Evolutionary conservation across 2,329 filamentous ascomycete species (phyloP).

Genomic region (Fusarium succisae): DNA sequence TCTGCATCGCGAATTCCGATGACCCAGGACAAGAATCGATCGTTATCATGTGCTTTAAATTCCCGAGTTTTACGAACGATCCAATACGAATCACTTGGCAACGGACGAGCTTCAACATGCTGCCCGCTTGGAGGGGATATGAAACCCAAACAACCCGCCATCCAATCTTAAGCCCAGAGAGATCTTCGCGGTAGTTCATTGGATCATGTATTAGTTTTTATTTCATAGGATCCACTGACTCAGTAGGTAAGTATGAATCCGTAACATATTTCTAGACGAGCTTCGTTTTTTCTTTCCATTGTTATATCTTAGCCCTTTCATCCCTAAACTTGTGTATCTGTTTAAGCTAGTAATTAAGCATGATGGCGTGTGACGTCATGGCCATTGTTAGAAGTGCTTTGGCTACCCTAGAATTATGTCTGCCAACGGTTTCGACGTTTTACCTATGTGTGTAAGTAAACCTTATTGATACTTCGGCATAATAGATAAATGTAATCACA

Average conservation of each 20-base stretch:
- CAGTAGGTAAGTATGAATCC: background rate
- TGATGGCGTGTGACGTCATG: conserved; percentile 16
- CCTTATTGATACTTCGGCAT: background rate
- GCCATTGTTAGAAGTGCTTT: background rate
- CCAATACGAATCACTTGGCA: background rate
- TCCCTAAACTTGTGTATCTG: background rate
- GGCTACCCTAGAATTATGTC: background rate
- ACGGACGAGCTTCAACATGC: background rate
- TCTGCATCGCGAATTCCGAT: background rate
- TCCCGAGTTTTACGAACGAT: background rate
- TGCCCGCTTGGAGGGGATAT: background rate
- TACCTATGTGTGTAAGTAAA: background rate
- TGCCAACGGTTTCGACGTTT: background rate
- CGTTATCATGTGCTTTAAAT: background rate
- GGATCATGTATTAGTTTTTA: conserved; percentile 4
- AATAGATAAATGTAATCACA: background rate
- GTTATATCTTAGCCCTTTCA: background rate
- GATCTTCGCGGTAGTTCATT: conserved; percentile 19
- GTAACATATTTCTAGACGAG: background rate
- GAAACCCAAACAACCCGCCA: conserved; percentile 32
- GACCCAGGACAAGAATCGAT: background rate
- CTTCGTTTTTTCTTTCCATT: background rate
- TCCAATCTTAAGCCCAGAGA: conserved; percentile 31
- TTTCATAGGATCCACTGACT: background rate
- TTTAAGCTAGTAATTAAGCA: conserved; percentile 23